These are phyloP conservation scores for Penicillium janthinellum DNA, from an alignment of 2,329 filamentous ascomycete genomes.

Conservation along the genomic window DNA sequence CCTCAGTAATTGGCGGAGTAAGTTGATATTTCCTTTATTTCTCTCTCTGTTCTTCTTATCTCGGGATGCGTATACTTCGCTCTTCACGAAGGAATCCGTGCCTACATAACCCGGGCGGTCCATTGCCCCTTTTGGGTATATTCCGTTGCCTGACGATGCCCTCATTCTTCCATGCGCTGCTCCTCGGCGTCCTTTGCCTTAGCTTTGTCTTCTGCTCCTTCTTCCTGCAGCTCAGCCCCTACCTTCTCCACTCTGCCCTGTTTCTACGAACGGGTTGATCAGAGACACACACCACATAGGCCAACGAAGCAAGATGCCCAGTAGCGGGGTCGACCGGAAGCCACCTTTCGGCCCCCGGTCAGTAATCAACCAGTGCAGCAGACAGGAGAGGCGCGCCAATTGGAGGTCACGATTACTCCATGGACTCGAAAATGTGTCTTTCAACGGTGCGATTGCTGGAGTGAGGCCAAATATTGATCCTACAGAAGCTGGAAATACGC, in stretches of 20 bases:
- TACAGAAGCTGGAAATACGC: no score
- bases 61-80: neutral
- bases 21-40: slow-evolving; percentile 17
- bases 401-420: neutral
- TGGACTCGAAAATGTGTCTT: neutral
- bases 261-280: neutral
- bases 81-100: neutral
- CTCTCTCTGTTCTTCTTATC: slow-evolving; percentile 1
- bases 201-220: neutral
- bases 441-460: neutral
- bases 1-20: slow-evolving; percentile 64
- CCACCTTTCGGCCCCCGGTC: neutral
- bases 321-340: slow-evolving; percentile 2
- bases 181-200: neutral
- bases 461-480: no score
- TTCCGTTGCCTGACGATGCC: neutral
- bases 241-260: neutral
- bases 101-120: neutral
- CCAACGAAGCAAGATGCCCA: neutral
- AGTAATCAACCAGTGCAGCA: neutral
- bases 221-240: neutral
- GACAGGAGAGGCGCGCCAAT: neutral
- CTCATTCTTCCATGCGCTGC: neutral
- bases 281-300: slow-evolving; percentile 6
- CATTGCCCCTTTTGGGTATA: neutral